These are phyloP conservation scores for Pseudocercospora fuligena DNA, from an alignment of 2,329 filamentous ascomycete genomes.

Conservation along the genomic window DNA sequence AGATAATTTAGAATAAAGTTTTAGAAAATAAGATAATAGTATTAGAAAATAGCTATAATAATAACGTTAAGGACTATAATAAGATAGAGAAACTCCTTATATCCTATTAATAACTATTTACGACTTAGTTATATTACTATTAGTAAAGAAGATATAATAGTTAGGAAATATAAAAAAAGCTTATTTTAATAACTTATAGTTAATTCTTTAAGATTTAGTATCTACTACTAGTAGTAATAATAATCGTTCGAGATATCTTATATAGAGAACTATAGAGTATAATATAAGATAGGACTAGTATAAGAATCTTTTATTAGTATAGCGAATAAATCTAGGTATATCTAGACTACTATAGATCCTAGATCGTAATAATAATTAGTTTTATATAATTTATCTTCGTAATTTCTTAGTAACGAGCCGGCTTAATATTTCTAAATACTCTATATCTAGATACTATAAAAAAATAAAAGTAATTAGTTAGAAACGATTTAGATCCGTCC, in stretches of 20 bases:
- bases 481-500: too few species aligned
- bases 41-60: not conserved
- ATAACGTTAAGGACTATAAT: not conserved
- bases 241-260: not conserved
- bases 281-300: not conserved
- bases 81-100: not conserved
- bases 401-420: too few species aligned
- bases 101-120: not conserved
- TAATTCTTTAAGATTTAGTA: not conserved
- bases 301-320: too few species aligned
- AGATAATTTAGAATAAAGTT: not conserved
- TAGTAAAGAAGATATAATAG: not conserved
- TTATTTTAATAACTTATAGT: not conserved
- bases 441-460: too few species aligned
- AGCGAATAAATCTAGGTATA: too few species aligned
- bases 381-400: too few species aligned
- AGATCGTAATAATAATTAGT: too few species aligned
- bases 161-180: not conserved
- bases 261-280: not conserved
- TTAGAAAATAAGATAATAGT: not conserved
- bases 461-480: too few species aligned
- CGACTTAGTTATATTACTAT: not conserved
- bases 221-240: not conserved
- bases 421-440: too few species aligned
- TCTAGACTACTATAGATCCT: too few species aligned